phyloP scores from a whole-genome alignment of 2,329 filamentous ascomycete genomes.

The Cadophora malorum region DNA sequence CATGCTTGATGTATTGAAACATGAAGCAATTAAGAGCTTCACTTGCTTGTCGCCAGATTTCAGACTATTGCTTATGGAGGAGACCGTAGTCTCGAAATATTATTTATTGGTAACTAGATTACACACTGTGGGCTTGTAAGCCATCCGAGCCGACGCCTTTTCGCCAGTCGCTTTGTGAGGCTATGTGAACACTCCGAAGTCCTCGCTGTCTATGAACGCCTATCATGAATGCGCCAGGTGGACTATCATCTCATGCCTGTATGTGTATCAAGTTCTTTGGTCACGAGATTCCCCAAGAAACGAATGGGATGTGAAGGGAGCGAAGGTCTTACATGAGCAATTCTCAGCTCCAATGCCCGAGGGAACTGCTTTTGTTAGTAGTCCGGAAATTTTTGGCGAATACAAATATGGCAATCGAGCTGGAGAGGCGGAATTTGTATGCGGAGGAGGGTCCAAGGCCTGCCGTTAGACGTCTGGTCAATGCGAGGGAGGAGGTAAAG shows the following conservation, averaged over 20 bases:
- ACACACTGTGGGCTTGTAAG: constrained; percentile 39
- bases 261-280: constrained; percentile 24
- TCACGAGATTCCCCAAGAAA: constrained; percentile 18
- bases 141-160: constrained; percentile 32
- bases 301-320: background rate
- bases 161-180: constrained; percentile 27
- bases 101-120: constrained; percentile 40
- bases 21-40: background rate
- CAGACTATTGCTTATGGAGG: background rate
- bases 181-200: constrained; percentile 13
- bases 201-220: constrained; percentile 28
- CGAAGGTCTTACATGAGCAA: constrained; percentile 21
- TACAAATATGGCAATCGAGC: constrained; percentile 5
- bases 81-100: constrained; percentile 42
- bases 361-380: constrained; percentile 19
- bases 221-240: constrained; percentile 28
- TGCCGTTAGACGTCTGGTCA: constrained; percentile 44
- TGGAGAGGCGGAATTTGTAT: background rate
- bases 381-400: background rate
- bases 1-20: background rate
- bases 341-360: constrained; percentile 15
- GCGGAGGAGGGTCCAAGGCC: constrained; percentile 21
- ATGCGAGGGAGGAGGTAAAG: constrained; percentile 35
- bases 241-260: constrained; percentile 3
- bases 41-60: background rate